Evolutionary conservation across 2,329 filamentous ascomycete species (phyloP).

Genomic region (Thielaviopsis ethacetica): DNA sequence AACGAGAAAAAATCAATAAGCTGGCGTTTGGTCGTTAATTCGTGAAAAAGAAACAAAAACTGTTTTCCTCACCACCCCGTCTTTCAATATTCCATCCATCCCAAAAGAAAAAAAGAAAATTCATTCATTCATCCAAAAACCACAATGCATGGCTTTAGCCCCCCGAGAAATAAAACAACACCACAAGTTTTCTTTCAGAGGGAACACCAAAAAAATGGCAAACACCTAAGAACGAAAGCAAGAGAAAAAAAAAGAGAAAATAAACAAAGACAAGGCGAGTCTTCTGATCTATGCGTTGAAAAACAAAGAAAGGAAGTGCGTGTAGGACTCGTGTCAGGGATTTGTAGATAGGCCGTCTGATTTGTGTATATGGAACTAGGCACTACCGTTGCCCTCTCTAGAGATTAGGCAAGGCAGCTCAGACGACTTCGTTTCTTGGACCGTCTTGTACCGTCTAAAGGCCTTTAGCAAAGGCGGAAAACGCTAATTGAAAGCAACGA

Average conservation of each 20-base stretch:
- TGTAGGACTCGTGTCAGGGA: slow-evolving; percentile 20
- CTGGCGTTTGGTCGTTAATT: slow-evolving; percentile 3
- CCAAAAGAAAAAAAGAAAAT: slow-evolving; percentile 21
- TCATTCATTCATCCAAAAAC: slow-evolving; percentile 27
- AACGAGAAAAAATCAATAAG: not conserved
- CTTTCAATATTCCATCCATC: slow-evolving; percentile 20
- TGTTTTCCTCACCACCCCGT: slow-evolving; percentile 7
- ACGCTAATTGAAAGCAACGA: no score
- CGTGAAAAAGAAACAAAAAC: not conserved
- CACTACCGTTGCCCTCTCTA: not conserved
- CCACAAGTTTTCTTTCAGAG: not conserved
- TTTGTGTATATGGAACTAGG: slow-evolving; percentile 14
- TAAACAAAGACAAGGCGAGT: not conserved
- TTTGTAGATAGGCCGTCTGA: slow-evolving; percentile 12
- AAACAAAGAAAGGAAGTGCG: slow-evolving; percentile 19
- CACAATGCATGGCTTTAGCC: not conserved
- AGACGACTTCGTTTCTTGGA: no score
- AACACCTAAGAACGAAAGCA: not conserved
- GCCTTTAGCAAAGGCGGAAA: no score
- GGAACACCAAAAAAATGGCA: not conserved
- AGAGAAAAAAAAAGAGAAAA: not conserved
- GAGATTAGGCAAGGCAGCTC: not conserved
- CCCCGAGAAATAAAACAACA: slow-evolving; percentile 2
- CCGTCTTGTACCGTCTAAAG: no score
- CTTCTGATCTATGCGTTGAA: not conserved